Evolutionary conservation across 2,329 filamentous ascomycete genomes (phyloP).

Genomic region (Massarina eburnea): DNA sequence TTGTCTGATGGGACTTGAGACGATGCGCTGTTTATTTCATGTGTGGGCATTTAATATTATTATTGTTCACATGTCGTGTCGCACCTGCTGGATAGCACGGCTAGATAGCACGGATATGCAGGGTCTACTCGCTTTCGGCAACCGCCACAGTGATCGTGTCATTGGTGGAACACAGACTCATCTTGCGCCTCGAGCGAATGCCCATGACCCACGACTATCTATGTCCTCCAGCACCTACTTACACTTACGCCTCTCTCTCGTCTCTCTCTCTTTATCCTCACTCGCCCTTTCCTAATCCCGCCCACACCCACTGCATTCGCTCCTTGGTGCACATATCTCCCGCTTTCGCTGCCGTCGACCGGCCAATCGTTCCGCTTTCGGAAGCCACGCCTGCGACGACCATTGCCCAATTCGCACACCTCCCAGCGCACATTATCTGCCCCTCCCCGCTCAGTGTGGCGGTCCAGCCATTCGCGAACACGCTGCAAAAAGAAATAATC

Average conservation of each 20-base stretch:
- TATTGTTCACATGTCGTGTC: too few species aligned
- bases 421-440: neutral
- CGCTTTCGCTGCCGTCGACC: neutral
- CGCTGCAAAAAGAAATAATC: neutral
- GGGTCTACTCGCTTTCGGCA: too few species aligned
- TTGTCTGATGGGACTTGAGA: too few species aligned
- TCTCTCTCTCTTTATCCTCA: neutral
- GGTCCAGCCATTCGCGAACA: neutral
- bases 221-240: too few species aligned
- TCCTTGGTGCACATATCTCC: slow-evolving; percentile 9
- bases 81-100: too few species aligned
- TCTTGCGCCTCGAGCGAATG: too few species aligned
- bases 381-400: slow-evolving; percentile 5
- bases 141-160: too few species aligned
- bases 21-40: too few species aligned
- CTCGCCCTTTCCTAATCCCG: neutral
- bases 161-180: too few species aligned
- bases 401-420: slow-evolving; percentile 6
- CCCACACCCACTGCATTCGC: slow-evolving; percentile 7
- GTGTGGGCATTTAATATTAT: too few species aligned
- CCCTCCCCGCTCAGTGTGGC: neutral
- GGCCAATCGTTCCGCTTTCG: slow-evolving; percentile 14
- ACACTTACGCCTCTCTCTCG: neutral
- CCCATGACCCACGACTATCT: too few species aligned
- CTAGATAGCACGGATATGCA: too few species aligned